A percentile compares a stretch with the other conserved stretches of the same genome.
phyloP scores from a whole-genome alignment of 768 basidiomycete genomes.

The Boletus sp. region DNA sequence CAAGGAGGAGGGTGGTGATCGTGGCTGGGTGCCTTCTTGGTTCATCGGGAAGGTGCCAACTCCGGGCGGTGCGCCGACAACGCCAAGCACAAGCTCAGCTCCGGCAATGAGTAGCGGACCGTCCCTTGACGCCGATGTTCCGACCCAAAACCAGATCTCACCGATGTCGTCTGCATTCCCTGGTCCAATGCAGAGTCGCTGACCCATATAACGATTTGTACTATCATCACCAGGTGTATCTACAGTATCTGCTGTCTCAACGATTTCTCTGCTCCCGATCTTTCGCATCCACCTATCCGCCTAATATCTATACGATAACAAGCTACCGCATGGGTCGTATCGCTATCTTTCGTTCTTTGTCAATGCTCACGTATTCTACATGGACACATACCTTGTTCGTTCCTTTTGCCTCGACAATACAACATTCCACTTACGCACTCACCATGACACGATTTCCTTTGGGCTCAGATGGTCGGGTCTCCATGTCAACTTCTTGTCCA shows the following conservation, averaged over 20 bases:
- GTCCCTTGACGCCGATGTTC: conserved; percentile 38
- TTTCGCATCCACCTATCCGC: conserved; percentile 18
- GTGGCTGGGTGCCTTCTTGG: conserved; percentile 99
- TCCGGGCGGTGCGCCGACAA: conserved; percentile 41
- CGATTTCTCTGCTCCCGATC: conserved; percentile 16
- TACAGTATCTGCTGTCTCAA: conserved; percentile 20
- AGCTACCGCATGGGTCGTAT: conserved; percentile 14
- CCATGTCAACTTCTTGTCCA: conserved; percentile 16
- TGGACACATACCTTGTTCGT: conserved; percentile 12
- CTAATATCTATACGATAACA: conserved; percentile 22
- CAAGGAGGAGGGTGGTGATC: conserved; percentile 88
- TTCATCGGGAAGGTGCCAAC: conserved; percentile 84
- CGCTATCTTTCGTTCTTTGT: conserved; percentile 27
- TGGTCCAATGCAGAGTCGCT: conserved; percentile 32
- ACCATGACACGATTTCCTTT: conserved; percentile 10
- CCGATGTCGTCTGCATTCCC: conserved; percentile 85
- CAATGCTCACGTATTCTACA: conserved; percentile 27
- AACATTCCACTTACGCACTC: conserved; percentile 17
- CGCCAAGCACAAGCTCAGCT: conserved; percentile 46
- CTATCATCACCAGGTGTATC: conserved; percentile 17
- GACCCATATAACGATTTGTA: conserved; percentile 18
- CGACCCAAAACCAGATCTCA: conserved; percentile 52
- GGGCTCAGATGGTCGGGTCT: conserved; percentile 12
- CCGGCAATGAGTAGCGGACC: conserved; percentile 29
- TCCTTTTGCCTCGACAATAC: conserved; percentile 10